phyloP scores from a whole-genome alignment of 73 alveolate species.

The Paramecium octaurelia region DNA sequence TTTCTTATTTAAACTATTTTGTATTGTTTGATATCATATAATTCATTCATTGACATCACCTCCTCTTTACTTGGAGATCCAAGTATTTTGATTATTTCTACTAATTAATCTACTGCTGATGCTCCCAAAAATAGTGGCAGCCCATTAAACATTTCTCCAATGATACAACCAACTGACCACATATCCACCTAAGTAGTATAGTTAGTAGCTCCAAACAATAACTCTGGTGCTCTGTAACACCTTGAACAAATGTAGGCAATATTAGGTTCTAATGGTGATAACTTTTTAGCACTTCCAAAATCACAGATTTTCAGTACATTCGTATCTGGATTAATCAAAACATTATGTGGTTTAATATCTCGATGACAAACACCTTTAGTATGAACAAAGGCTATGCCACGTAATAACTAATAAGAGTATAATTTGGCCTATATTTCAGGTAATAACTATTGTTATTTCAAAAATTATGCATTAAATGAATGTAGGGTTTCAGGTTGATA shows the following conservation, averaged over 20 bases:
- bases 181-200: constrained; percentile 71
- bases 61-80: constrained; percentile 67
- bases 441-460: constrained; percentile 73
- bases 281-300: constrained; percentile 87
- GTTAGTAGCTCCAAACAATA: constrained; percentile 76
- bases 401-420: constrained; percentile 89
- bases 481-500: constrained; percentile 85
- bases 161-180: constrained; percentile 94
- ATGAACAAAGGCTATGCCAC: constrained; percentile 86
- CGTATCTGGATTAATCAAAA: constrained; percentile 75
- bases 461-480: constrained; percentile 76
- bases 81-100: constrained; percentile 74
- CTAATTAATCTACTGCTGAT: constrained; percentile 80
- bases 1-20: constrained; percentile 19
- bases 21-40: not conserved
- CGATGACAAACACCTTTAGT: constrained; percentile 78
- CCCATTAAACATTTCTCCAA: constrained; percentile 86
- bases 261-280: constrained; percentile 78
- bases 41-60: constrained; percentile 56
- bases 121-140: constrained; percentile 82
- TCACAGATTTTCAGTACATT: constrained; percentile 80
- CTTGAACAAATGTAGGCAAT: constrained; percentile 88
- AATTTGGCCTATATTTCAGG: constrained; percentile 84
- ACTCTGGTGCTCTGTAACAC: constrained; percentile 87
- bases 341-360: constrained; percentile 87